Conservation (phyloP, 2,329 filamentous ascomycete genomes). For the Hymenoscyphus occultus region DNA sequence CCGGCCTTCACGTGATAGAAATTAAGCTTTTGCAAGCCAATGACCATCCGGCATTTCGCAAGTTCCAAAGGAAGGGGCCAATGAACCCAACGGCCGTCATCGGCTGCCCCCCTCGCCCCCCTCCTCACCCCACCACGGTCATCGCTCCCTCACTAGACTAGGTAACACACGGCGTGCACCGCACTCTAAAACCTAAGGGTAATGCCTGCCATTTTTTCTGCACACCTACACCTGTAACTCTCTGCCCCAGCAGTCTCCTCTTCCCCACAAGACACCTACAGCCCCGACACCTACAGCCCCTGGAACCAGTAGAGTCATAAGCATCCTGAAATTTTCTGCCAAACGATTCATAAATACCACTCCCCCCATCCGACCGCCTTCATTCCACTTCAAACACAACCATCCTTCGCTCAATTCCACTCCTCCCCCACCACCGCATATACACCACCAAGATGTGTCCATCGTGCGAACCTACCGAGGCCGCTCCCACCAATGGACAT, state of each 20-base stretch:
- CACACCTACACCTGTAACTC: not conserved
- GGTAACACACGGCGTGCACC: too few relatives aligned
- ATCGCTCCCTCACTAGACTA: too few relatives aligned
- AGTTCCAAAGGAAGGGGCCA: too few relatives aligned
- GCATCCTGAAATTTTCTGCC: not conserved
- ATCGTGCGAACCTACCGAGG: conserved; percentile 39
- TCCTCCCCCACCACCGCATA: not conserved
- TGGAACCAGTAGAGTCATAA: conserved; percentile 9
- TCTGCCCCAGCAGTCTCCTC: not conserved
- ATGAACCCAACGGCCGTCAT: too few relatives aligned
- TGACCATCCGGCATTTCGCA: too few relatives aligned
- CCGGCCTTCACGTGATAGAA: too few relatives aligned
- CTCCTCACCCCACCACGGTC: too few relatives aligned
- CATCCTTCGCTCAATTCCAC: not conserved
- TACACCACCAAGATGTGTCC: conserved; percentile 42
- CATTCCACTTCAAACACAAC: not conserved
- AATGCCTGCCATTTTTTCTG: too few relatives aligned
- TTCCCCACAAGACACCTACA: conserved; percentile 7
- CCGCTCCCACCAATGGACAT: conserved; percentile 33
- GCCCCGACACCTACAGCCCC: not conserved
- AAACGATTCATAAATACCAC: not conserved
- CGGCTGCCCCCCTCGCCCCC: too few relatives aligned
- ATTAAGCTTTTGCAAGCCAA: too few relatives aligned
- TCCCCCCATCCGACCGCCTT: not conserved
- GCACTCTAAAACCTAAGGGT: too few relatives aligned